Conservation (phyloP, 768 basidiomycete genomes). For the Leccinum rimulosum region DNA sequence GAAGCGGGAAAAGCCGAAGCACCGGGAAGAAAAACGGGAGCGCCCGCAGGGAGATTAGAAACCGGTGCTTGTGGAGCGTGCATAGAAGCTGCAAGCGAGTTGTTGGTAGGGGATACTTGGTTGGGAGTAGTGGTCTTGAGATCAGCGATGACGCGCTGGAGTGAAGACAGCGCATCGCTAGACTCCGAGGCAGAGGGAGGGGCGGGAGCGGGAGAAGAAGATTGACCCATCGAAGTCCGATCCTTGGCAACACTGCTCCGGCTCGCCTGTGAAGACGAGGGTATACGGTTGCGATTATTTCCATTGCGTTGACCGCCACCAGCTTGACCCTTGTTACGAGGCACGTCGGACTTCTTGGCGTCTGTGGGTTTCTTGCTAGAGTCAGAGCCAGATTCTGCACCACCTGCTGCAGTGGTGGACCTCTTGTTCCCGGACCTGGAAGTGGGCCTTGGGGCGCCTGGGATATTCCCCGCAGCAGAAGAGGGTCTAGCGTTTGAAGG, state of each 20-base stretch:
- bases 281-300: slow-evolving; percentile 54
- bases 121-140: slow-evolving; percentile 71
- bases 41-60: slow-evolving; percentile 61
- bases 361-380: slow-evolving; percentile 61
- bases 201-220: slow-evolving; percentile 46
- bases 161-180: slow-evolving; percentile 79
- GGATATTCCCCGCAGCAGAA: slow-evolving; percentile 40
- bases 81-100: slow-evolving; percentile 41
- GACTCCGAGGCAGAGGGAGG: slow-evolving; percentile 56
- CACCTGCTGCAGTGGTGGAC: slow-evolving; percentile 35
- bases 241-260: slow-evolving; percentile 52
- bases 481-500: slow-evolving; percentile 43
- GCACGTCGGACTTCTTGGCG: slow-evolving; percentile 46
- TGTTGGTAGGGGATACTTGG: slow-evolving; percentile 39
- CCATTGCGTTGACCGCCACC: slow-evolving; percentile 44
- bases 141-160: slow-evolving; percentile 93
- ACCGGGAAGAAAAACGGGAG: slow-evolving; percentile 74
- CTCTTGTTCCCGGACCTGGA: slow-evolving; percentile 71
- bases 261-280: slow-evolving; percentile 56
- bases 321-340: slow-evolving; percentile 54
- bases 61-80: slow-evolving; percentile 43
- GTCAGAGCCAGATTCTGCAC: slow-evolving; percentile 70
- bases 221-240: slow-evolving; percentile 38
- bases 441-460: slow-evolving; percentile 54
- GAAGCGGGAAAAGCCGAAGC: slow-evolving; percentile 52